phyloP scores from a whole-genome alignment of 139 green algal genomes.

The Chlamydomonas sp. region DNA sequence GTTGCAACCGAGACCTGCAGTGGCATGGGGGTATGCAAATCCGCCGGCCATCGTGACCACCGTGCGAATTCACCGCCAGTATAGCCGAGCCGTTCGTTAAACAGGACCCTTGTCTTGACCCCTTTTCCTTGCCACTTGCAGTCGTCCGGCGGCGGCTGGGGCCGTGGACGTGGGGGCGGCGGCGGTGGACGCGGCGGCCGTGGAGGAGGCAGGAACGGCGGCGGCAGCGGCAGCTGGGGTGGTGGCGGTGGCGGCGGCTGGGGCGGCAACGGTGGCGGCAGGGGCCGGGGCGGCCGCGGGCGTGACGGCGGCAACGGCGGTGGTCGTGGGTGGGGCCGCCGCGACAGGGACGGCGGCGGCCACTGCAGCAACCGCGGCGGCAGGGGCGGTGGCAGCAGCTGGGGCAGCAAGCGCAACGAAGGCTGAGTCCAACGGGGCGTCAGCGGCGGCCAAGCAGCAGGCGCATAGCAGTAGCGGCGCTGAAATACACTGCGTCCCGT shows the following conservation, averaged over 20 bases:
- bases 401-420: constrained; percentile 5
- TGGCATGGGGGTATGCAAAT: no score
- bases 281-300: not conserved
- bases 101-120: no score
- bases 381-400: not conserved
- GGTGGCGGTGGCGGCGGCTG: not conserved
- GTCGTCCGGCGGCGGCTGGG: not conserved
- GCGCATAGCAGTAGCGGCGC: not conserved
- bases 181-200: not conserved
- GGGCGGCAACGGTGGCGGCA: not conserved
- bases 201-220: not conserved
- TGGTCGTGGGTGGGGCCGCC: no score
- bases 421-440: not conserved
- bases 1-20: no score
- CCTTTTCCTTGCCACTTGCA: not conserved
- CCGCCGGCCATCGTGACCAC: no score
- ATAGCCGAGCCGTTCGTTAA: no score
- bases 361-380: not conserved
- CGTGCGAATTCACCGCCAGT: no score
- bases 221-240: not conserved
- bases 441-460: not conserved
- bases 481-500: no score
- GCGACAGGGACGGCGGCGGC: not conserved
- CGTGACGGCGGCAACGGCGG: no score
- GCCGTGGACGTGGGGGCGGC: not conserved